Base-by-base conservation (phyloP, 2,329 filamentous ascomycete species). In the Sordariomycetes sp. region DNA sequence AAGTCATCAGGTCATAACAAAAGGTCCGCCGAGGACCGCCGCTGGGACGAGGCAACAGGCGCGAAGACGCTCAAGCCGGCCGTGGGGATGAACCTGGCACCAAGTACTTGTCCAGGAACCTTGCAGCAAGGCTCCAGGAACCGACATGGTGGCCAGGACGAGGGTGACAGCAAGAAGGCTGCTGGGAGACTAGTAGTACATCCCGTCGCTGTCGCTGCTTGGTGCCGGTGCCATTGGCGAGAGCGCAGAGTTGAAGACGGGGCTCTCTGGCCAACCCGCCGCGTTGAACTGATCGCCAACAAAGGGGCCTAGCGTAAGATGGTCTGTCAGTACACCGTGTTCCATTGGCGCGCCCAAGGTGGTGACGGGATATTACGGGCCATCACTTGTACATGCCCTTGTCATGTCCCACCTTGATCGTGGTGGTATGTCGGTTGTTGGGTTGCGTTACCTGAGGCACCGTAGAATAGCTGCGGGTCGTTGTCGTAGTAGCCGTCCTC, bases 401-500 rank as follows among this genome's bases (percentile, higher is more conserved):
- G 48, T 55, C 51, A 51, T 52, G 43, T 55, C 58, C 58, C 58
- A 55, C 58, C 53, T 55, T 59, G 53, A 57, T 53, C 24, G 6
- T 53, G 51, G 51, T 34, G 24, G 8, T 50, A 20, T 43, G 37
- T 43, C 32, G n/a, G 32, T 16, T 57, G 48, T 7, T 57, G 55
- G 55, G 55, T 40, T 37, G 55, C 28, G 32, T 52, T 57, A 57
- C 55, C 55, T 57, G 55, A 57, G 34, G 55, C 18, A 12, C 48
- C 55, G 34, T 57, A 57, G 32, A 57, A 40, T 40, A 57, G 25
- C 48, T 52, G 55, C 32, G 55, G 55, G 22, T 57, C 48, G 34
- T 28, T 40, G 32, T 57, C 55, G 54, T 55, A 55, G 53, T 52
- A 59, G 12, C 53, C 58, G n/a, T 59, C 58, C 46, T 59, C 53